Evolutionary conservation across 768 basidiomycete species (phyloP).

Genomic region (Arthromyces matolae): DNA sequence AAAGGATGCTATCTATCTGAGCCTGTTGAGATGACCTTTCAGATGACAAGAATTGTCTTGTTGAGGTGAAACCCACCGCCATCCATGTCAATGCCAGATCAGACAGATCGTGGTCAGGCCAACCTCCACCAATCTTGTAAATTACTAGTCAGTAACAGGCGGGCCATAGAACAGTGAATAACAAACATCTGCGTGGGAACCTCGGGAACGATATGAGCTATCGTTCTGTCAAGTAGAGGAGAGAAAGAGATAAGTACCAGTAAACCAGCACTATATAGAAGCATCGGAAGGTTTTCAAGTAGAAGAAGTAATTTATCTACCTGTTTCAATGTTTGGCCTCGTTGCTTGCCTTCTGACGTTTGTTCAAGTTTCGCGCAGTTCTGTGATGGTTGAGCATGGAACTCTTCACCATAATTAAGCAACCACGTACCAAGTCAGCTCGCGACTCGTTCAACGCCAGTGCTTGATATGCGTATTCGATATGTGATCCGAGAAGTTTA

Average conservation of each 20-base stretch:
- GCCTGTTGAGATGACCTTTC: slow-evolving; percentile 43
- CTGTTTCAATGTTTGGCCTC: slow-evolving; percentile 61
- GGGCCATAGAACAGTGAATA: not conserved
- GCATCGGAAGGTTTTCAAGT: not conserved
- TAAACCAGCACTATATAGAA: slow-evolving; percentile 60
- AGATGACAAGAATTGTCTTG: no score
- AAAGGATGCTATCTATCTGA: slow-evolving; percentile 51
- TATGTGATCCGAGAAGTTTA: slow-evolving; percentile 53
- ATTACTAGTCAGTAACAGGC: not conserved
- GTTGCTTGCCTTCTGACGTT: slow-evolving; percentile 44
- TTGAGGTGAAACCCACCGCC: slow-evolving; percentile 47
- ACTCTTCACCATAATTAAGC: not conserved
- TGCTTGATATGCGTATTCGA: slow-evolving; percentile 65
- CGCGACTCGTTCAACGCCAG: slow-evolving; percentile 66
- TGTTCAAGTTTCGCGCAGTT: slow-evolving; percentile 63
- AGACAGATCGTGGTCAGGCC: slow-evolving; percentile 61
- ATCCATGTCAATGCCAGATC: slow-evolving; percentile 65
- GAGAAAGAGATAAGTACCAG: slow-evolving; percentile 37
- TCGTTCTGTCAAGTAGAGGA: not conserved
- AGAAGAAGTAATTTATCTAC: slow-evolving; percentile 25
- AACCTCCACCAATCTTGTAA: slow-evolving; percentile 68
- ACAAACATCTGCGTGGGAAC: slow-evolving; percentile 40
- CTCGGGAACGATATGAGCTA: slow-evolving; percentile 15
- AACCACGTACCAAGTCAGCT: slow-evolving; percentile 56
- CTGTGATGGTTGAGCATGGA: slow-evolving; percentile 18